phyloP scores from a whole-genome alignment of 768 basidiomycete genomes.

The Cystobasidium onofrii region DNA sequence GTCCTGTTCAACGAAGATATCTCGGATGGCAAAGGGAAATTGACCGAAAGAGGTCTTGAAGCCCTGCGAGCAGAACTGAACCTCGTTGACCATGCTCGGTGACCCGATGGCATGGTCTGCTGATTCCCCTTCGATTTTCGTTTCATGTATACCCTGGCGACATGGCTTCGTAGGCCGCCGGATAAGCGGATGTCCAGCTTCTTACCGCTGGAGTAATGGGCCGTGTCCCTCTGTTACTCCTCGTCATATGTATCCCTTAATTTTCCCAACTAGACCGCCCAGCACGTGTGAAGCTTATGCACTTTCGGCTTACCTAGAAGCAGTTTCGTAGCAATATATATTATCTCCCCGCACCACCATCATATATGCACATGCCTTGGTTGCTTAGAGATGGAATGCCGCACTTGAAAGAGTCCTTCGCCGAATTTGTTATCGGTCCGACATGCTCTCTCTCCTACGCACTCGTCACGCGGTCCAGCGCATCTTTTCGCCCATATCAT shows the following conservation, averaged over 20 bases:
- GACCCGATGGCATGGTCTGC: too few species aligned
- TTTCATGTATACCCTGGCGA: background rate
- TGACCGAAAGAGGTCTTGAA: constrained; percentile 7
- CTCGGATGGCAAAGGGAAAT: background rate
- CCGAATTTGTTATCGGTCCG: background rate
- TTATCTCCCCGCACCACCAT: background rate
- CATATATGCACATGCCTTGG: background rate
- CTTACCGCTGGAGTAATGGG: background rate
- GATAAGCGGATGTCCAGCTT: background rate
- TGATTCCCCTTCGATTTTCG: background rate
- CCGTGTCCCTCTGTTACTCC: background rate
- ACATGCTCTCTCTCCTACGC: background rate
- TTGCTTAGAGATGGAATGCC: too few species aligned
- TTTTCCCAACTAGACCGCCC: background rate
- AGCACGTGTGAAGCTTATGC: background rate
- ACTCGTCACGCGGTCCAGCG: background rate
- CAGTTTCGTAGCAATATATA: background rate
- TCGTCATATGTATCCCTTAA: background rate
- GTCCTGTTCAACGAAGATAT: constrained; percentile 25
- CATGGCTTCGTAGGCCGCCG: background rate
- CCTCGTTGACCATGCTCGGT: constrained; percentile 14
- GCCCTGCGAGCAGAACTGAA: constrained; percentile 9
- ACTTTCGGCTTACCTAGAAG: background rate
- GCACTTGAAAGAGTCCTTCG: background rate
- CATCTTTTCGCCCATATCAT: background rate